Evolutionary conservation across 768 basidiomycete genomes (phyloP), one percentile per base, ranked within the genome.

Genomic region (Lentinula sp.): DNA sequence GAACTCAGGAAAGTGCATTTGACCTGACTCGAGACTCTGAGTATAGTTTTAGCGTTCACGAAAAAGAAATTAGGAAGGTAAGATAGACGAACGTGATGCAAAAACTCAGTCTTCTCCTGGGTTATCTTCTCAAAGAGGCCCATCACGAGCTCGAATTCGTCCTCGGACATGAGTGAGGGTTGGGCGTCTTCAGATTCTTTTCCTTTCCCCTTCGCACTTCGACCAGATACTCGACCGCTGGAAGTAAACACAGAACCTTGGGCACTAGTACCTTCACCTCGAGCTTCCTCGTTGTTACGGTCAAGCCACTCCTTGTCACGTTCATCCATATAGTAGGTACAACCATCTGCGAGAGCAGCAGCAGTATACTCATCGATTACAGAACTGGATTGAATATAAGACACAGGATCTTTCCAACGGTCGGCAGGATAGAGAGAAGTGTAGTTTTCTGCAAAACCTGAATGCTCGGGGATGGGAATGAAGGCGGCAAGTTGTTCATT

Each of bases 101-200:
- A 80, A 72, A 87, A 93, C 64, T 94, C 93, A 0, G 90, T 88
- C 70, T 88, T 90, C 68, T 94, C 91, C 65, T 95, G 91, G 0
- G 95, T 93, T 48, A 88, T 81, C 69, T 89, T 90, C 78, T 99
- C 97, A 67, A 96, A 88, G 52, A 98, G 71, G 20, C 93, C 93
- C 94, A 98, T 96, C 61, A 96, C 85, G 63, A 95, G 80, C 72
- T 99, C 97, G 64, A 98, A 96, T 67, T 94, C 89, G 66, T 97
- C 93, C 69, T 97, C 95, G 3, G 85, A 79, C 61, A 98, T 88
- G 58, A 79, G 73, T n/a, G 87, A 66, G 8, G 85, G 82, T 60
- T 83, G 84, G 1, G 75, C 72, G 1, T 82, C 73, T 57, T 95
- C 92, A 1, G 88, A 87, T 59, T 91, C 91, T 71, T 92, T 94